Evolutionary conservation across 306 rosid genomes (phyloP), one percentile per base, ranked within the genome.

Genomic region (Cyclanthera cordifolia): DNA sequence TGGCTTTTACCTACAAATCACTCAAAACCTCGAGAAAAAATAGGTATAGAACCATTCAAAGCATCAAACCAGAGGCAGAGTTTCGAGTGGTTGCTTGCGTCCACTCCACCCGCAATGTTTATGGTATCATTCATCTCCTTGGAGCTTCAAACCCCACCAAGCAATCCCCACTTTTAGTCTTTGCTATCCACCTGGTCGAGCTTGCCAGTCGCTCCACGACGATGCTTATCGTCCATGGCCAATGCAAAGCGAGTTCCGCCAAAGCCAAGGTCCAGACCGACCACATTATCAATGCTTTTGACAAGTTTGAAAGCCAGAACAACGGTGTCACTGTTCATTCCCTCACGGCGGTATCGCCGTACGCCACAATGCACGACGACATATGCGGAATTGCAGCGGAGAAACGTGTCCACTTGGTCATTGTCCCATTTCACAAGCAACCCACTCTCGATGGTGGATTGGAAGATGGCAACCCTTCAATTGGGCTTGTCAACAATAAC

Each of bases 201-300:
- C 82, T 77, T 24, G 25, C 67, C 2, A 78, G 78, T 25, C 84
- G 73, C 1, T 68, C 80, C 53, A 63, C 84, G 0, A 78, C 87
- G 23, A 83, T 83, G 84, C 55, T 83, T 39, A 79, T 83, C n/a
- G 82, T 83, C 14, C 75, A 83, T 0, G 82, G 79, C 69, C 55
- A 80, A 5, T 72, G 60, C 73, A 76, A 72, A 32, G 15, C 70
- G 13, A 34, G 68, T 32, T 25, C 67, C 5, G n/a, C 37, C 20
- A 1, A 4, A 39, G 21, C 25, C 66, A 14, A 20, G 49, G 9
- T 11, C 39, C 37, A 47, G 0, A 17, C 63, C 0, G 73, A 52
- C 25, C 53, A 28, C 4, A 24, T 64, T 53, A 50, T 45, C 21
- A 67, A 17, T 21, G 74, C 80, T 2, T 75, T 83, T 27, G 74